Conservation (phyloP, 2,329 filamentous ascomycete genomes). For the Phaeosphaeria sp. region DNA sequence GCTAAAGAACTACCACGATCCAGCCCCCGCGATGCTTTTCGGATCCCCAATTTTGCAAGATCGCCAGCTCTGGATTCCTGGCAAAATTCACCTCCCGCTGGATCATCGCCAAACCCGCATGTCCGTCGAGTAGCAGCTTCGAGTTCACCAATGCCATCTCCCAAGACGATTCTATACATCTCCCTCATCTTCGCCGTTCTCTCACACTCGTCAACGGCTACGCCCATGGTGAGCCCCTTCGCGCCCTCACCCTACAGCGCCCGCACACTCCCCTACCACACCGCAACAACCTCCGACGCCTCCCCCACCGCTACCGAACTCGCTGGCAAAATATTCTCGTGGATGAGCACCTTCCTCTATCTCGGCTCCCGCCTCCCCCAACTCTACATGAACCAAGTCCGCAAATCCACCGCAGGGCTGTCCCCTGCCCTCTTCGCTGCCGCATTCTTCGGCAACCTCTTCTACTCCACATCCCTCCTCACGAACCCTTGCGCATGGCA, state of each 20-base stretch:
- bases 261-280: conserved; percentile 17
- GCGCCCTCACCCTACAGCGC: conserved; percentile 22
- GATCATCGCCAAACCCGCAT: conserved; percentile 34
- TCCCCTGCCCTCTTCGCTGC: conserved; percentile 69
- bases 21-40: conserved; percentile 42
- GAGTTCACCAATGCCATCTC: conserved; percentile 53
- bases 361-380: conserved; percentile 58
- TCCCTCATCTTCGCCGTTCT: conserved; percentile 54
- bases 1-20: conserved; percentile 23
- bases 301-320: conserved; percentile 28
- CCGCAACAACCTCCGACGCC: conserved; percentile 10
- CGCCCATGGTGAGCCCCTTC: conserved; percentile 29
- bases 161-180: conserved; percentile 55
- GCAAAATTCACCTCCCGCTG: conserved; percentile 24
- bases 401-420: conserved; percentile 69
- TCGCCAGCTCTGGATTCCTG: conserved; percentile 38
- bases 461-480: conserved; percentile 68
- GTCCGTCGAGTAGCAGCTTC: conserved; percentile 45
- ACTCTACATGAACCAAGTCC: conserved; percentile 68
- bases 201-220: conserved; percentile 45
- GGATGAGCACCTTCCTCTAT: conserved; percentile 51
- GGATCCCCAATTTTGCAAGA: conserved; percentile 47
- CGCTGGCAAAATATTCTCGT: conserved; percentile 54
- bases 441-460: conserved; percentile 71
- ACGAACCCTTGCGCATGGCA: conserved; percentile 70